Evolutionary conservation across 352 stramenopile species (phyloP), one percentile per base, ranked within the genome.

Genomic region (Pythium myriotylum): DNA sequence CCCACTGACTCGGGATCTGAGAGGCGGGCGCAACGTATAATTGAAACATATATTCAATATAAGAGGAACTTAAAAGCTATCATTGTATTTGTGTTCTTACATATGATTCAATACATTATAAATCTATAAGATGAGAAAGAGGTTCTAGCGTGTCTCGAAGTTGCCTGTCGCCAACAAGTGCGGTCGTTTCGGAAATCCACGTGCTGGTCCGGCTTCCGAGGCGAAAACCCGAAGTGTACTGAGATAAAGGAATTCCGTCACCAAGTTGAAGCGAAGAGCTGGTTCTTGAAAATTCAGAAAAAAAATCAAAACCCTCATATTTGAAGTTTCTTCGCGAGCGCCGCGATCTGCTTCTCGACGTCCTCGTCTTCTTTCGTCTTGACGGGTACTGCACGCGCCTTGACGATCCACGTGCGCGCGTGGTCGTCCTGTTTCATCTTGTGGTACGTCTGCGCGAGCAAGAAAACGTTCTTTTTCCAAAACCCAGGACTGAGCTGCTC

Each of bases 381-480:
- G 23, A 85, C 48, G 1, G 76, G 71, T n/a, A 89, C 62, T 0
- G 57, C 66, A 2, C 75, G 65, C 6, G 81, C 74, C 43, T 88
- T 79, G 8, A 66, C n/a, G 13, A 74, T 41, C 84, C 84, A 92
- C 14, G 88, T 76, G 12, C 68, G 67, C 4, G 63, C 49, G 24
- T 67, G 49, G 8, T 49, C 54, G 19, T 51, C 12, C 4, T 73
- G 54, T 48, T 85, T 87, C 81, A 89, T 86, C 51, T 92, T 92
- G 57, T 73, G 58, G 51, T 84, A 89, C 41, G 77, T 88, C 65
- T 91, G 66, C 0, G 74, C 84, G 13, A 92, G 51, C 26, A 92
- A 54, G 55, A 83, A 89, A 42, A 67, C 58, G 39, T 92, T 92
- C 56, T 89, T 88, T 70, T 92, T 92, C 84, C 84, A 92, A 45